Evolutionary conservation across 2,329 filamentous ascomycete genomes (phyloP), one percentile per base, ranked within the genome.

Genomic region (Arthrobotrys sphaeroides): DNA sequence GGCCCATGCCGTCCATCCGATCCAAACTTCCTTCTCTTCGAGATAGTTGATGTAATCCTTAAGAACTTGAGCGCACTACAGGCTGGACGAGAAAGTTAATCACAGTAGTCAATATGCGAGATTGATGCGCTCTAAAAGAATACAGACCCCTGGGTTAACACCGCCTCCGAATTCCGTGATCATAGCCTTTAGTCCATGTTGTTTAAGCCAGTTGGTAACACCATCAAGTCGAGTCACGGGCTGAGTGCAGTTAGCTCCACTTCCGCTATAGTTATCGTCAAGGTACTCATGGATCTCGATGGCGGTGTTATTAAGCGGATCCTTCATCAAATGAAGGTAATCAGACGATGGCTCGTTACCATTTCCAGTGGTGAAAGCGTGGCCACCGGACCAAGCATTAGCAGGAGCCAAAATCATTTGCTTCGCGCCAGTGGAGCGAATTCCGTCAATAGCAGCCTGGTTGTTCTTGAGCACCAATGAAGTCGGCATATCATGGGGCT

Each of bases 201-300:
- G 78, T 74, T 83, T 80, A 13, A 86, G 81, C 85, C 84, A 86
- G n/a, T 79, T 78, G 0, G 85, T 86, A 6, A 85, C 78, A 5
- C 79, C 81, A 2, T 81, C 81, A 38, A 86, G 81, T 72, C 85
- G 83, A 2, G 82, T 82, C 0, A 83, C 82, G 5, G 81, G 81
- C 49, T 82, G 81, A n/a, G 82, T 81, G 77, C 83, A 85, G n/a
- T 82, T 81, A 5, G 81, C 73, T 77, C 86, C 84, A 0, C 79
- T 77, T 26, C 85, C 85, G 45, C 83, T 84, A 65, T 82, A 86
- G 77, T 86, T 85, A 26, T 81, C 80, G 77, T 86, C 85, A n/a
- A 86, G 82, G 78, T 86, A 86, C 79, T 86, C 83, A 79, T 86
- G 85, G 78, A 86, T 85, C 76, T 86, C 85, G 53, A 86, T 83